These are phyloP conservation scores for Botrytis hyacinthi DNA, from an alignment of 2,329 filamentous ascomycete genomes.

Conservation along the genomic window DNA sequence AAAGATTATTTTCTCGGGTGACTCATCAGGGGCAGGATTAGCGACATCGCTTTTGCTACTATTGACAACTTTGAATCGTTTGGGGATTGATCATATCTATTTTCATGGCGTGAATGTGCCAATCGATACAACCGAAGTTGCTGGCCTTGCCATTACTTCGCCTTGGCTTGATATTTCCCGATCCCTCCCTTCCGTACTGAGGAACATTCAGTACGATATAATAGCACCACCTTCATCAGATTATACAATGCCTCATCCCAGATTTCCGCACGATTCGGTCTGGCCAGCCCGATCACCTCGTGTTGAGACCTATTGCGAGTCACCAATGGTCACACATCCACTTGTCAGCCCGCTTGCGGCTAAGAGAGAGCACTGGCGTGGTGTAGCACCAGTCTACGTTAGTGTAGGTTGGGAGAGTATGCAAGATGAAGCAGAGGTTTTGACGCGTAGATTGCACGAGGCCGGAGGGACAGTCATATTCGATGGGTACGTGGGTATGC, in stretches of 20 bases:
- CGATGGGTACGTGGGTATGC: conserved; percentile 78
- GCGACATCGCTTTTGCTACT: conserved; percentile 65
- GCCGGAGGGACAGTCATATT: conserved; percentile 63
- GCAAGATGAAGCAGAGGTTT: conserved; percentile 61
- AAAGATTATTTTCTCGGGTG: conserved; percentile 70
- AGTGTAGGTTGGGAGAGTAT: conserved; percentile 70
- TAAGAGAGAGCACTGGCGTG: conserved; percentile 52
- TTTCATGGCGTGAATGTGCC: conserved; percentile 56
- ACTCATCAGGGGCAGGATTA: conserved; percentile 72
- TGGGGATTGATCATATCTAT: conserved; percentile 45
- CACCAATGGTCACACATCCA: conserved; percentile 60
- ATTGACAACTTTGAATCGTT: conserved; percentile 59
- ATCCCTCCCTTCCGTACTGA: conserved; percentile 54
- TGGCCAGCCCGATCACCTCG: conserved; percentile 59
- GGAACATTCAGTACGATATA: conserved; percentile 60
- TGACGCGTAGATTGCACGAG: conserved; percentile 54
- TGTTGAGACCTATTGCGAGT: conserved; percentile 53
- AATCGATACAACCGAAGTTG: conserved; percentile 63
- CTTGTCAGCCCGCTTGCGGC: conserved; percentile 62
- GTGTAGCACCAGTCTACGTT: conserved; percentile 64
- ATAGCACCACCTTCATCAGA: conserved; percentile 51
- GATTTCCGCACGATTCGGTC: conserved; percentile 49
- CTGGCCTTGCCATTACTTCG: conserved; percentile 59
- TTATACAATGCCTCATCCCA: conserved; percentile 35
- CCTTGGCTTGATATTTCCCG: conserved; percentile 73